These are phyloP conservation scores for Cytospora leucostoma DNA, from an alignment of 2,329 filamentous ascomycete genomes.

Conservation along the genomic window DNA sequence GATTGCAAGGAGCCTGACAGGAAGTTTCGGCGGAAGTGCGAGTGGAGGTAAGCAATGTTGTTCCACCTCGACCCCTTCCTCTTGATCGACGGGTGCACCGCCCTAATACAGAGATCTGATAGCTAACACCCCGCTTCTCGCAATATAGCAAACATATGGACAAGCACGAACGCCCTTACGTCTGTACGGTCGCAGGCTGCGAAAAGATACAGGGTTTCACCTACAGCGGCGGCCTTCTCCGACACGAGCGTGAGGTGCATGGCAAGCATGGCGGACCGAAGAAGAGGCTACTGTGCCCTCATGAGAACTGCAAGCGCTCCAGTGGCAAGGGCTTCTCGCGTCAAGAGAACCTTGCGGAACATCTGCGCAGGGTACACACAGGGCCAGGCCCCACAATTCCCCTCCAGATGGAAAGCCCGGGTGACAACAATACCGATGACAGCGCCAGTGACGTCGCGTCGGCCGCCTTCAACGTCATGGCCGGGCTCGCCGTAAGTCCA, in stretches of 20 bases:
- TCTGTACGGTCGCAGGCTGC: constrained; percentile 79
- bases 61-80: constrained; percentile 30
- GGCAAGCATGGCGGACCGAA: constrained; percentile 86
- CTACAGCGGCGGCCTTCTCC: constrained; percentile 84
- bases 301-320: constrained; percentile 84
- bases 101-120: background rate
- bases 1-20: constrained; percentile 67
- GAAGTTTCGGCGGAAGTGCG: constrained; percentile 80
- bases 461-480: constrained; percentile 30
- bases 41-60: constrained; percentile 75
- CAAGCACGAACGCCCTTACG: constrained; percentile 92
- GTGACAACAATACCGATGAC: constrained; percentile 46
- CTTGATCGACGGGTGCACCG: background rate
- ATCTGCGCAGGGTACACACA: constrained; percentile 85
- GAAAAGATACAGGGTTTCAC: constrained; percentile 93
- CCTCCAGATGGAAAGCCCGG: constrained; percentile 32
- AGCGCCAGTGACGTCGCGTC: constrained; percentile 47
- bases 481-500: constrained; percentile 12
- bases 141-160: constrained; percentile 91
- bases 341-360: constrained; percentile 92
- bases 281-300: constrained; percentile 83
- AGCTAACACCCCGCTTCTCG: background rate
- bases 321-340: constrained; percentile 87
- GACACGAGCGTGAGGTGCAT: constrained; percentile 93
- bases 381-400: constrained; percentile 42